These are phyloP conservation scores for Penicillium steckii DNA, from an alignment of 495 filamentous ascomycete species.

Conservation along the genomic window DNA sequence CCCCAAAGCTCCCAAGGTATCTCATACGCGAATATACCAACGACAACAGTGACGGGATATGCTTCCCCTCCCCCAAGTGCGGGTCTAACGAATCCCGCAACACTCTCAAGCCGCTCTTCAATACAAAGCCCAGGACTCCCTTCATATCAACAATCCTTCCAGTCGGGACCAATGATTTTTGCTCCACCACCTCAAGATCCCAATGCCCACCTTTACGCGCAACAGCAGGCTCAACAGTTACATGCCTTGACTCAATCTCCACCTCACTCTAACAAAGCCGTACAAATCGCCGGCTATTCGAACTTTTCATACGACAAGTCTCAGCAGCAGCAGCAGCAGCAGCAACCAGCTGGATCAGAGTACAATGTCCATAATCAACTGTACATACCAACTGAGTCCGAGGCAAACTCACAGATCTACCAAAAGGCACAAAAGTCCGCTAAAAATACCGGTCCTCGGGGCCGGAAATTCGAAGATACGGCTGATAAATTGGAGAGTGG, in stretches of 20 bases:
- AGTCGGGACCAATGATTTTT: slow-evolving; percentile 35
- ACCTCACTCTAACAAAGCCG: slow-evolving; percentile 18
- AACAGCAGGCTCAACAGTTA: slow-evolving; percentile 5
- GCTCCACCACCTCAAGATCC: slow-evolving; percentile 49
- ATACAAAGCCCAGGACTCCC: slow-evolving; percentile 29
- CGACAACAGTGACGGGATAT: slow-evolving; percentile 25
- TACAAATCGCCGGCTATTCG: slow-evolving; percentile 51
- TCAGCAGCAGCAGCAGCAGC: slow-evolving; percentile 32
- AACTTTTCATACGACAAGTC: slow-evolving; percentile 53
- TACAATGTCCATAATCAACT: slow-evolving; percentile 74
- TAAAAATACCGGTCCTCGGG: slow-evolving; percentile 44
- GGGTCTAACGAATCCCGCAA: slow-evolving; percentile 25
- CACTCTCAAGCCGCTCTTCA: slow-evolving; percentile 21
- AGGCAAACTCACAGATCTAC: slow-evolving; percentile 41
- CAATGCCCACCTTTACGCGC: slow-evolving; percentile 40
- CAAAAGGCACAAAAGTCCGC: slow-evolving; percentile 53
- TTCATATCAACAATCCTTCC: slow-evolving; percentile 35
- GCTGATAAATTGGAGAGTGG: slow-evolving; percentile 73
- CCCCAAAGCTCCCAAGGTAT: slow-evolving; percentile 21
- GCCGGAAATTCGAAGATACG: slow-evolving; percentile 64
- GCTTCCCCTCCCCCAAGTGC: slow-evolving; percentile 41
- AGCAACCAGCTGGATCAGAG: slow-evolving; percentile 36
- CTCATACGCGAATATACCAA: slow-evolving; percentile 32
- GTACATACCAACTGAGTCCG: slow-evolving; percentile 72
- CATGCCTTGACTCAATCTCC: slow-evolving; percentile 16